These are phyloP conservation scores for Zangia roseola DNA, from an alignment of 768 basidiomycete species.

Conservation along the genomic window DNA sequence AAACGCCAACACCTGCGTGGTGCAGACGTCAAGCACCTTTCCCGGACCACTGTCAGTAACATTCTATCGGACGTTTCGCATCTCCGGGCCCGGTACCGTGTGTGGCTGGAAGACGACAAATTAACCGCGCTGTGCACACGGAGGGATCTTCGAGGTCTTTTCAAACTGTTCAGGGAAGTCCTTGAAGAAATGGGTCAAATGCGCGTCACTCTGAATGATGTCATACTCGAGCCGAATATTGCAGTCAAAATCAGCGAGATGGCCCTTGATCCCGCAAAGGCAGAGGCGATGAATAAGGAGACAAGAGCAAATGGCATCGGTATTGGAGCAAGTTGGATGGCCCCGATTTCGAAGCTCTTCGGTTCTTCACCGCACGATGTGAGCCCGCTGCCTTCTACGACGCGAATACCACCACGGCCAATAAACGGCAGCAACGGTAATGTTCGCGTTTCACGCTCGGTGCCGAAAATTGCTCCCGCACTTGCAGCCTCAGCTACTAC, in stretches of 20 bases:
- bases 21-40: conserved; percentile 85
- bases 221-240: conserved; percentile 82
- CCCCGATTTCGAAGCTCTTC: conserved; percentile 83
- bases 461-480: conserved; percentile 81
- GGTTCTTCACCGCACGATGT: conserved; percentile 35
- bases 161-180: conserved; percentile 83
- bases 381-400: conserved; percentile 5
- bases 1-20: conserved; percentile 87
- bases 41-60: conserved; percentile 72
- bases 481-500: conserved; percentile 87
- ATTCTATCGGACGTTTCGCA: conserved; percentile 69
- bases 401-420: conserved; percentile 28
- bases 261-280: conserved; percentile 60
- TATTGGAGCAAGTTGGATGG: conserved; percentile 68
- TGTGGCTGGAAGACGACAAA: conserved; percentile 73
- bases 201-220: conserved; percentile 80
- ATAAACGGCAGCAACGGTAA: conserved; percentile 24
- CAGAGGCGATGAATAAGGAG: conserved; percentile 39
- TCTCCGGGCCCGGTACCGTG: conserved; percentile 73
- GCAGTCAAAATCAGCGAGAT: conserved; percentile 71
- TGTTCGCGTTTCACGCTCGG: conserved; percentile 42
- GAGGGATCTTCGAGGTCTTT: conserved; percentile 76
- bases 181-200: conserved; percentile 82
- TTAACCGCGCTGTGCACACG: conserved; percentile 60
- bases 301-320: conserved; percentile 30